phyloP scores from a whole-genome alignment of 495 filamentous ascomycete species.

The Bacidia rubella region DNA sequence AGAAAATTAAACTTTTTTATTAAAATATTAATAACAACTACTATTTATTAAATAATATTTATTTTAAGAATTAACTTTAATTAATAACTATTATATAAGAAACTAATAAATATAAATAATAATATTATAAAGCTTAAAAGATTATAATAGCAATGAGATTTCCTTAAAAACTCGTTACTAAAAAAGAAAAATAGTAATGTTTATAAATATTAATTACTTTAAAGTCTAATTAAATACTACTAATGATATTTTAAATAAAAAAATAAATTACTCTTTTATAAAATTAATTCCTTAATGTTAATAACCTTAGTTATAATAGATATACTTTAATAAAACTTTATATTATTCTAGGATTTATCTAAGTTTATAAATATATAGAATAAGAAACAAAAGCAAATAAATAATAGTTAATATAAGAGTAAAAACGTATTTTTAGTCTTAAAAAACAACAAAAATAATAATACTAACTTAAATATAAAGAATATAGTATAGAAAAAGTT shows the following conservation, averaged over 20 bases:
- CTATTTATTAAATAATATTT: constrained; percentile 2
- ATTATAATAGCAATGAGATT: neutral
- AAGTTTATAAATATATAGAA: neutral
- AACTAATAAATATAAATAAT: neutral
- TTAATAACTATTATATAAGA: neutral
- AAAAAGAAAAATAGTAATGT: neutral
- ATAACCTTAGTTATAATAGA: neutral
- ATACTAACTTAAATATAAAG: neutral
- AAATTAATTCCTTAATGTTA: neutral
- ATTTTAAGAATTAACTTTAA: neutral
- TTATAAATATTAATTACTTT: constrained; percentile 1
- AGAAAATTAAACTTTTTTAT: neutral
- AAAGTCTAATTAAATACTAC: neutral
- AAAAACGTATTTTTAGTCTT: neutral
- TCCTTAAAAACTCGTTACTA: neutral
- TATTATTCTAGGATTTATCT: neutral
- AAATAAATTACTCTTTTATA: constrained; percentile 1
- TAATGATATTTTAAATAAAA: neutral
- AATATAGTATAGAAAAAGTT: neutral
- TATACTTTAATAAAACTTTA: constrained; percentile 1
- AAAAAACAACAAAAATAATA: constrained; percentile 1
- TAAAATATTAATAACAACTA: neutral
- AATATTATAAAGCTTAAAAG: neutral
- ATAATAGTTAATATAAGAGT: neutral
- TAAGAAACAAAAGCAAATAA: neutral